Conservation (phyloP, 2,329 filamentous ascomycete species). For the Trichoderma arundinaceum region DNA sequence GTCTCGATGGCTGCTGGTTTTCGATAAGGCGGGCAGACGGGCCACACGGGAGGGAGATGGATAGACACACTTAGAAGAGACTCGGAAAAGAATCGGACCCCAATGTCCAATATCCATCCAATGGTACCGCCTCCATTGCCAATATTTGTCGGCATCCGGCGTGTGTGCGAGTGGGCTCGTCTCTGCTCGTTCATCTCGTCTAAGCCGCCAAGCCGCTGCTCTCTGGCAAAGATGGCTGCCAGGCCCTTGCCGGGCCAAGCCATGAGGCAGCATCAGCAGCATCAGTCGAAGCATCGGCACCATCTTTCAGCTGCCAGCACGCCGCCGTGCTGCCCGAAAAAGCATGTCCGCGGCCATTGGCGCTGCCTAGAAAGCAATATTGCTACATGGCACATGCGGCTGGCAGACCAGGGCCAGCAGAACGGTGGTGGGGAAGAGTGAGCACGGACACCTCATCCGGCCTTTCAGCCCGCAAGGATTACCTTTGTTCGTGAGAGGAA, state of each 20-base stretch:
- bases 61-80: background rate
- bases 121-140: background rate
- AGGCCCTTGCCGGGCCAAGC: background rate
- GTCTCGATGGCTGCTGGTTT: background rate
- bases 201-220: conserved; percentile 20
- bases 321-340: conserved; percentile 4
- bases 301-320: conserved; percentile 25
- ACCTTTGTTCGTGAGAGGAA: background rate
- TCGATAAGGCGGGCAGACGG: background rate
- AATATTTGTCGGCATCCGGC: background rate
- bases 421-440: conserved; percentile 16
- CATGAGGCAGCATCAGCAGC: background rate
- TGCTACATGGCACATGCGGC: conserved; percentile 10
- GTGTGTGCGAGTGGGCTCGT: conserved; percentile 15
- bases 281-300: conserved; percentile 7
- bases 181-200: conserved; percentile 14
- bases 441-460: background rate
- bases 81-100: too few species aligned
- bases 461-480: conserved; percentile 15
- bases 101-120: background rate
- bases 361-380: conserved; percentile 22
- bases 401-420: conserved; percentile 6
- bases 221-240: background rate
- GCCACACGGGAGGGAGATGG: conserved; percentile 7
- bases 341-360: background rate